phyloP scores from a whole-genome alignment of 2,329 filamentous ascomycete species.

The Tolypocladium paradoxum region DNA sequence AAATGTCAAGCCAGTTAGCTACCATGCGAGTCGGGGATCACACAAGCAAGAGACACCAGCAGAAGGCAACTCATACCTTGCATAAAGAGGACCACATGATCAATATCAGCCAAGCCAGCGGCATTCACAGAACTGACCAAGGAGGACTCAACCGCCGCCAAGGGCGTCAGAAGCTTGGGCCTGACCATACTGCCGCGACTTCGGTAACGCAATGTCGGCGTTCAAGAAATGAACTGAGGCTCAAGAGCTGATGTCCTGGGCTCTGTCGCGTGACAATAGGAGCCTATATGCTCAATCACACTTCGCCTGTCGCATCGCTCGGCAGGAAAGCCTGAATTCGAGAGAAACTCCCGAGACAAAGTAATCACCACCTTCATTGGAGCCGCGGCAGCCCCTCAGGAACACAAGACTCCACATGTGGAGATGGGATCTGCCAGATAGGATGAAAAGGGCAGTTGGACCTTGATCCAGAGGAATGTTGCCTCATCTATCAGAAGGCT shows the following conservation, averaged over 20 bases:
- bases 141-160: neutral
- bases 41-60: too few species aligned
- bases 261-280: neutral
- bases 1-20: neutral
- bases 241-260: too few species aligned
- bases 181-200: neutral
- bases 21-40: neutral
- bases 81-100: constrained; percentile 49
- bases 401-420: neutral
- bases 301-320: neutral
- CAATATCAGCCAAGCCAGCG: constrained; percentile 27
- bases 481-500: too few species aligned
- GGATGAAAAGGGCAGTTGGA: neutral
- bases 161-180: neutral
- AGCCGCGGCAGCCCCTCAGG: neutral
- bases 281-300: too few species aligned
- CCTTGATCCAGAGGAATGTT: neutral
- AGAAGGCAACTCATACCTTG: constrained; percentile 21
- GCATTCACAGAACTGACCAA: constrained; percentile 1
- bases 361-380: neutral
- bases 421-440: neutral
- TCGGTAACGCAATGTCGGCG: neutral
- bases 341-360: neutral
- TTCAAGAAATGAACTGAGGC: neutral
- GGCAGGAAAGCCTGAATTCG: neutral